Percentiles rank a stretch among this genome's conserved stretches.
Conservation (phyloP, 495 filamentous ascomycete species). For the Neurospora cerealis region DNA sequence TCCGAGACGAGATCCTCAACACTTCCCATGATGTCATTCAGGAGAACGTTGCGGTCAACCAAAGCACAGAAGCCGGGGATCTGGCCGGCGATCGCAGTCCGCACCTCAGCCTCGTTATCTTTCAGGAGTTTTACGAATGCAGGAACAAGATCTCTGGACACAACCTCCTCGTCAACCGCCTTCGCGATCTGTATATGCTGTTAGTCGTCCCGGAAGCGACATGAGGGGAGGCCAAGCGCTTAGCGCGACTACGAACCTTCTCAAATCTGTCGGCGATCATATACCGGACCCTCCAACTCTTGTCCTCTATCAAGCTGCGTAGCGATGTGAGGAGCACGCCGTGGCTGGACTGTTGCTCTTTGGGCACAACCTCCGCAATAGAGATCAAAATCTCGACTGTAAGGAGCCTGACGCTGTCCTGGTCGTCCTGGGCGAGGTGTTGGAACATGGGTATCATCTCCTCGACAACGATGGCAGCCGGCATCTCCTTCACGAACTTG, state of each 20-base stretch:
- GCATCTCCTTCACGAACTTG: constrained; percentile 96
- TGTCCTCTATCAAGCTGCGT: constrained; percentile 90
- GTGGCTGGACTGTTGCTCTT: constrained; percentile 95
- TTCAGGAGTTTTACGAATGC: constrained; percentile 96
- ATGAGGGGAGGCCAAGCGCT: neutral
- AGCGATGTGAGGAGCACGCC: constrained; percentile 83
- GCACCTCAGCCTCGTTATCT: constrained; percentile 93
- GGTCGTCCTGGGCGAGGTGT: constrained; percentile 88
- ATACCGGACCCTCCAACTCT: constrained; percentile 97
- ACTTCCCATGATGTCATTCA: constrained; percentile 94
- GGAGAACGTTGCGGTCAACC: constrained; percentile 74
- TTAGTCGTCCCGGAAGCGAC: neutral
- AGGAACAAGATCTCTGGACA: constrained; percentile 85
- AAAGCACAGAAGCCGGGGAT: constrained; percentile 93
- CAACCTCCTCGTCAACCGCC: constrained; percentile 94
- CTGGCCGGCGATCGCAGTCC: constrained; percentile 93
- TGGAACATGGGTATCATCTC: constrained; percentile 99
- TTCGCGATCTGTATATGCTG: constrained; percentile 66
- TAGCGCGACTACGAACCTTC: constrained; percentile 51
- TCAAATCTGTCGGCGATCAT: constrained; percentile 99
- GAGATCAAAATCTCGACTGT: constrained; percentile 95
- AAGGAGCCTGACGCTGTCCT: constrained; percentile 91
- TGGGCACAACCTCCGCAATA: constrained; percentile 93
- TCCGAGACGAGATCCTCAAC: constrained; percentile 95
- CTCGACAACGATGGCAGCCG: constrained; percentile 77